Evolutionary conservation across 257 asterid genomes (phyloP).

Genomic region (Hygrophila difformis): DNA sequence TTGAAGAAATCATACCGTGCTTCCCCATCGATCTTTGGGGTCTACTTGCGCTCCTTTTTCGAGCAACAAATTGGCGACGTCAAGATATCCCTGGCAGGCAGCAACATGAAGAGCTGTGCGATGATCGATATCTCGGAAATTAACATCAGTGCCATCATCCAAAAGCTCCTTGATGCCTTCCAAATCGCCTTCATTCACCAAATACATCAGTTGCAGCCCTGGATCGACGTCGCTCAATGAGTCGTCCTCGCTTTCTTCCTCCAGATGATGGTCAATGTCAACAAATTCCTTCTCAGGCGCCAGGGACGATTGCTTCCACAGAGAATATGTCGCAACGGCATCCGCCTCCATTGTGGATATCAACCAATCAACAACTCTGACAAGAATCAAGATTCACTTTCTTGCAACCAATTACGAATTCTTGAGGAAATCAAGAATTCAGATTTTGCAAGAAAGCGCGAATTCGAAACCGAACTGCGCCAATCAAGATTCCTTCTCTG

Average conservation of each 20-base stretch:
- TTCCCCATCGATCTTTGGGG: slow-evolving; percentile 86
- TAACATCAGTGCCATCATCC: slow-evolving; percentile 56
- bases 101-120: slow-evolving; percentile 93
- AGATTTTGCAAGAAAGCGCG: background rate
- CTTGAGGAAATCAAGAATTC: slow-evolving; percentile 6
- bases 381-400: slow-evolving; percentile 5
- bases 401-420: background rate
- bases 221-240: slow-evolving; percentile 58
- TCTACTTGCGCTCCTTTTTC: slow-evolving; percentile 54
- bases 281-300: slow-evolving; percentile 62
- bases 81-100: slow-evolving; percentile 88
- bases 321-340: slow-evolving; percentile 29
- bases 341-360: slow-evolving; percentile 42
- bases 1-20: slow-evolving; percentile 92
- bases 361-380: background rate
- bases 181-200: slow-evolving; percentile 75
- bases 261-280: background rate
- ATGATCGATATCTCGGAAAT: slow-evolving; percentile 78
- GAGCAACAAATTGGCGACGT: slow-evolving; percentile 54
- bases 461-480: background rate
- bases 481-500: background rate
- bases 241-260: slow-evolving; percentile 29
- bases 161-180: slow-evolving; percentile 78
- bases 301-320: slow-evolving; percentile 89
- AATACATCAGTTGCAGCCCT: slow-evolving; percentile 74